Base-by-base conservation (phyloP, 768 basidiomycete species). In the Kwoniella pini region DNA sequence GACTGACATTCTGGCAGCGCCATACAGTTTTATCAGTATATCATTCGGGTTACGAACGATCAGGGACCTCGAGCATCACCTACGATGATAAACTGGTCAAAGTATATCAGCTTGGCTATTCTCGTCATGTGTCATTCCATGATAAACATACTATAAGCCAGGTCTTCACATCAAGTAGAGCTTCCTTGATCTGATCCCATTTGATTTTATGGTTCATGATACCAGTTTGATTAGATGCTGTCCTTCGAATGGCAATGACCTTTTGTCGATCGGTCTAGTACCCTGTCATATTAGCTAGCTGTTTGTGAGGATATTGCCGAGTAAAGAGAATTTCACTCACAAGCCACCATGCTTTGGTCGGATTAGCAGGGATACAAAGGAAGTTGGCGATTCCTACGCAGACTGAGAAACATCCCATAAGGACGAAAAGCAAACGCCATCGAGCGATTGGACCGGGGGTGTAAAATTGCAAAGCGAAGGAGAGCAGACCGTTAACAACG, bases 331-430 rank as follows among this genome's bases (percentile, higher is more conserved):
- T 28, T 28, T 1, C 26, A 60, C 59, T 60, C 28, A 54, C 59
- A 26, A 74, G 63, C 70, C 69, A 74, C 48, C 67, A 45, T 7
- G 72, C 68, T 4, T 40, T 33, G 3, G 52, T 54, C 2, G 72
- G 72, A 6, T 54, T 50, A 28, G 57, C 59, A 4, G 72, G 69
- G 5, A 74, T 54, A 26, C 64, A 59, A 26, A 54, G 21, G 53
- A 55, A 64, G 40, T 57, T 40, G 5, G 64, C n/a, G 17, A 64
- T 46, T 11, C 62, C 54, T 57, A 68, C 66, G 39, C 51, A 11
- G 38, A 74, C 48, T 6, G 72, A 26, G 56, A 56, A 65, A 39
- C 49, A 60, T 12, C 67, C 67, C 26, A 69, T 64, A 15, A 62
- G 31, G 19, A 69, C 19, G 55, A 69, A 69, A 5, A 69, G 57